phyloP scores from a whole-genome alignment of 257 asterid genomes.

The Nicotiana sylvestris region DNA sequence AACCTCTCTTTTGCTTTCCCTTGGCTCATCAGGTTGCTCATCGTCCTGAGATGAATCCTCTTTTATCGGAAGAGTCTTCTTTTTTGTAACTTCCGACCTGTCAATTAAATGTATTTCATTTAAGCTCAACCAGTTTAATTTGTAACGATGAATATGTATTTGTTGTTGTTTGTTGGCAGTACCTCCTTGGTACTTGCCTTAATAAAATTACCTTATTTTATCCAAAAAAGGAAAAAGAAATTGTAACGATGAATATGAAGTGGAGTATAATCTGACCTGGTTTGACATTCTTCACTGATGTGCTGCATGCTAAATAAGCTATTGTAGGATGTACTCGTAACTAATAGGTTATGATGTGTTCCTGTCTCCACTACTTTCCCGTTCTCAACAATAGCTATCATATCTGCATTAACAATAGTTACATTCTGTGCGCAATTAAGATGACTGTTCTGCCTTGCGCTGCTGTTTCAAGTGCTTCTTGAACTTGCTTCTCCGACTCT shows the following conservation, averaged over 20 bases:
- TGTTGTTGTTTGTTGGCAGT: too few relatives aligned
- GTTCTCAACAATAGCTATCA: slow-evolving; percentile 57
- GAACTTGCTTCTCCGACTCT: slow-evolving; percentile 80
- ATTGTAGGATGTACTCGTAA: slow-evolving; percentile 42
- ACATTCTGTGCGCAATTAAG: slow-evolving; percentile 74
- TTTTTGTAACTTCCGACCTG: slow-evolving; percentile 39
- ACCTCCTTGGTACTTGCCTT: too few relatives aligned
- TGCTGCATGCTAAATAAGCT: slow-evolving; percentile 63
- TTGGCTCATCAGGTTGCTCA: slow-evolving; percentile 29
- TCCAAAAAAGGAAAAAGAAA: too few relatives aligned
- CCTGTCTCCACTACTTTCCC: slow-evolving; percentile 64
- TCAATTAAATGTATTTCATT: slow-evolving; percentile 7
- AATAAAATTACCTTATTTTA: too few relatives aligned
- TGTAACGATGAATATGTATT: not conserved
- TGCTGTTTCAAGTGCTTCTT: slow-evolving; percentile 76
- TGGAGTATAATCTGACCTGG: slow-evolving; percentile 37
- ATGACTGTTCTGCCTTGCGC: slow-evolving; percentile 76
- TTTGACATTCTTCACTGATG: slow-evolving; percentile 41
- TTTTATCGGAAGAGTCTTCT: slow-evolving; percentile 25
- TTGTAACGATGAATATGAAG: not conserved
- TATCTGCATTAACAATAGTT: slow-evolving; percentile 71
- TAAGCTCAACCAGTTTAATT: slow-evolving; percentile 11
- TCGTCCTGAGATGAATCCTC: slow-evolving; percentile 35
- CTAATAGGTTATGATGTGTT: slow-evolving; percentile 45
- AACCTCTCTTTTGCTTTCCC: slow-evolving; percentile 27